Evolutionary conservation across 1,139 yeast genomes (phyloP), one percentile per base, ranked within the genome.

Genomic region (Chernovozyma sophiae-reginae): DNA sequence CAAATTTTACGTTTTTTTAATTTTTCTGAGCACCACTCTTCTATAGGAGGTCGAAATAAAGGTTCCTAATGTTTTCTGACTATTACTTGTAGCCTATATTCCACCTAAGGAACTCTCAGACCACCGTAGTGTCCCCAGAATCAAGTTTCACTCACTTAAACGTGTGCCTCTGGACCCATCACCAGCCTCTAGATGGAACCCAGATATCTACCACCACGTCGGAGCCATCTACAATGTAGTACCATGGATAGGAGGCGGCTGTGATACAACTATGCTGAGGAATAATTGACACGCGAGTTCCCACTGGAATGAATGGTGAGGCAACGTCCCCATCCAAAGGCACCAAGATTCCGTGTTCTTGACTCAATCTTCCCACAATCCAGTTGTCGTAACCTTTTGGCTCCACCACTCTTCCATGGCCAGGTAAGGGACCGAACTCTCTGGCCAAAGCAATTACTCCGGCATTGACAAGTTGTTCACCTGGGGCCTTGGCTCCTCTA

Each of bases 251-350:
- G 14, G 78, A 65, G 4, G 81, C 80, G 32, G 86, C 84, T 1
- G 86, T 74, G 40, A 85, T 84, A 55, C 95, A 85, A 11, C 80
- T 66, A 53, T 85, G 94, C 51, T 85, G 92, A 1, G 92, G 90
- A 22, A 77, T 50, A 29, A 85, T 64, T 31, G 64, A 61, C 6
- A 84, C 65, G 36, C 72, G 70, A 1, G 79, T 69, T 2, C 89
- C 84, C 32, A 70, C 46, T 25, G 78, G 74, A 44, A 79, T 64
- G 47, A 75, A 56, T 8, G 29, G 8, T 6, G 29, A 7, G 29
- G 15, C 10, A 7, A 14, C 18, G 6, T 13, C 11, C 30, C 53
- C 40, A 15, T 49, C 47, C 11, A 50, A 42, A 1, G 78, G 73
- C 11, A 61, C 66, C 38, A 79, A 55, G 22, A 79, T 74, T 10